phyloP scores from a whole-genome alignment of 768 basidiomycete species.

The Trametes meyenii region DNA sequence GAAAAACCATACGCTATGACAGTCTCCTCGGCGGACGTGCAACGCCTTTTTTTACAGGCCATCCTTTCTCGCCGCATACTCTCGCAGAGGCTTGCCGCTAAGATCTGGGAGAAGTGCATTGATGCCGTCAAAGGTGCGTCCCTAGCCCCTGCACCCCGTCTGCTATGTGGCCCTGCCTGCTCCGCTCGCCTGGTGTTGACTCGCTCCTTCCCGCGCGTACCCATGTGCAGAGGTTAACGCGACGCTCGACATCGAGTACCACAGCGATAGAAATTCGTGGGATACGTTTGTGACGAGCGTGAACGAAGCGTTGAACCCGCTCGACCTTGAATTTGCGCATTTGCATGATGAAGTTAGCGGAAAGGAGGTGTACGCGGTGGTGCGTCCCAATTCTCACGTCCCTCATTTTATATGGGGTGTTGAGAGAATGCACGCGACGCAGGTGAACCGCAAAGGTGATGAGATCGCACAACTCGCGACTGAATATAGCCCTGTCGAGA shows the following conservation, averaged over 20 bases:
- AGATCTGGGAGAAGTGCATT: constrained; percentile 69
- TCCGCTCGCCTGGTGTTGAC: neutral
- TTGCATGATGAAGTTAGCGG: constrained; percentile 67
- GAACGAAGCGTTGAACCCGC: constrained; percentile 63
- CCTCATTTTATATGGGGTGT: neutral
- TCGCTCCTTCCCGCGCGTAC: neutral
- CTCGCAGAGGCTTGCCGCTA: constrained; percentile 62
- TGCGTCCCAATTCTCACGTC: constrained; percentile 39
- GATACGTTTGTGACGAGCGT: constrained; percentile 59
- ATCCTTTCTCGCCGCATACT: constrained; percentile 71
- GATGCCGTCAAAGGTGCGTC: constrained; percentile 65
- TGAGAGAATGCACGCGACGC: neutral
- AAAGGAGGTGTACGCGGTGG: constrained; percentile 66
- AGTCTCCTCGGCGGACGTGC: constrained; percentile 61
- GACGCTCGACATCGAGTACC: constrained; percentile 47
- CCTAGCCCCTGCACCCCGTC: neutral
- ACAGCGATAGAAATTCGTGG: constrained; percentile 53
- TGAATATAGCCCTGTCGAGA: constrained; percentile 77
- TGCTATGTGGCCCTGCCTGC: neutral
- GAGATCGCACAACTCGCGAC: constrained; percentile 84
- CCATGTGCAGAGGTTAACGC: constrained; percentile 54
- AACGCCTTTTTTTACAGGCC: constrained; percentile 78
- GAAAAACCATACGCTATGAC: constrained; percentile 8
- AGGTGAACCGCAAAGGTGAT: constrained; percentile 85
- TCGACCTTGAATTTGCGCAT: constrained; percentile 74